Conservation (phyloP, 2,329 filamentous ascomycete genomes). For the Penicillium sp. region DNA sequence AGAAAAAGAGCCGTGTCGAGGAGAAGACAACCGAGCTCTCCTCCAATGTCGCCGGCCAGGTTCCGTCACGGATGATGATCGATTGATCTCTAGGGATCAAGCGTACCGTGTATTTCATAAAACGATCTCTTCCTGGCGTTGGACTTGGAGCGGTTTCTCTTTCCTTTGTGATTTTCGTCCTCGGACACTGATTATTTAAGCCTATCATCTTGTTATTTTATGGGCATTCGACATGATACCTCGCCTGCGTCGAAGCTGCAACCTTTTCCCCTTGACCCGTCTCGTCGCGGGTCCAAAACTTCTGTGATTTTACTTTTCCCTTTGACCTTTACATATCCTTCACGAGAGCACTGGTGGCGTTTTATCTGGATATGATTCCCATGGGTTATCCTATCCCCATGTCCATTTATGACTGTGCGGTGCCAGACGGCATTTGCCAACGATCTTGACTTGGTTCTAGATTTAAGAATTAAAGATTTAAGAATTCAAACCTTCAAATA, state of each 20-base stretch:
- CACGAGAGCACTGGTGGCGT: slow-evolving; percentile 24
- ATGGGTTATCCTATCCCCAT: slow-evolving; percentile 11
- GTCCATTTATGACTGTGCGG: slow-evolving; percentile 21
- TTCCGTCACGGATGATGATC: slow-evolving; percentile 46
- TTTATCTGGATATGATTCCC: slow-evolving; percentile 20
- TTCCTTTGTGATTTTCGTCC: slow-evolving; percentile 27
- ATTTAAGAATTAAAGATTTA: slow-evolving; percentile 6
- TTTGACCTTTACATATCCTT: slow-evolving; percentile 15
- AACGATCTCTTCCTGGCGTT: slow-evolving; percentile 13
- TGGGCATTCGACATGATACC: slow-evolving; percentile 31
- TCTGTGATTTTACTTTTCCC: slow-evolving; percentile 18
- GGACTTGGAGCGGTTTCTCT: slow-evolving; percentile 18
- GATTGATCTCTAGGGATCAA: slow-evolving; percentile 27
- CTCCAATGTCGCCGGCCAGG: slow-evolving; percentile 32
- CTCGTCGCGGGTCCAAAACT: slow-evolving; percentile 13
- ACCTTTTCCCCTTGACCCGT: slow-evolving; percentile 9
- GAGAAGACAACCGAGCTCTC: slow-evolving; percentile 43
- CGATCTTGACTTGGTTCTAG: slow-evolving; percentile 8
- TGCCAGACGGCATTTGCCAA: slow-evolving; percentile 10
- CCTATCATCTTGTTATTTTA: slow-evolving; percentile 20
- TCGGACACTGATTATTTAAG: slow-evolving; percentile 31
- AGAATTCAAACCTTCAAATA: slow-evolving; percentile 8
- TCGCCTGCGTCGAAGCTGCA: slow-evolving; percentile 21
- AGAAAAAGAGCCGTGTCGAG: slow-evolving; percentile 50
- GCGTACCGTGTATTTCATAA: slow-evolving; percentile 10